Base-by-base conservation (phyloP, 495 filamentous ascomycete genomes). In the Penicillium samsonianum region DNA sequence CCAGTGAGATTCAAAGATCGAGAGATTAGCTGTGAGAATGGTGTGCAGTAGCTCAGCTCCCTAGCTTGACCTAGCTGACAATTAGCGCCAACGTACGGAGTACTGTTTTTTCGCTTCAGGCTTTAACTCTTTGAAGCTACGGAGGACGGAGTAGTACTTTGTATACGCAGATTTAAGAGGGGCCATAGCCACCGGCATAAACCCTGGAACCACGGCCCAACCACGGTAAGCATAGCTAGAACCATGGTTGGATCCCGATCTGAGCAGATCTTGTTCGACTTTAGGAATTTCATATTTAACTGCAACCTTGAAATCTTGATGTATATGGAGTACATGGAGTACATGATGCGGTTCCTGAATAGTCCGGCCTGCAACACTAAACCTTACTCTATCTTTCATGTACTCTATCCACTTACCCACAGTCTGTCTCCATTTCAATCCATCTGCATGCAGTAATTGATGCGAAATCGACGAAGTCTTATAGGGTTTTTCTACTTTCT, bases 351-450 rank as follows among this genome's bases (percentile, higher is more conserved):
- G 45, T 51, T 5, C 49, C 49, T 51, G 49, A 28, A 40, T 37
- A 50, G 46, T 31, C 28, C 46, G 26, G 42, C 14, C 43, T 46
- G 43, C 43, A 46, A 46, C 23, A 46, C 43, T 33, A 49, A 49
- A 33, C 46, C 46, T 49, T 49, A 49, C 46, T 22, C 46, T 31
- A 48, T 9, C 26, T 26, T 48, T 17, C 25, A 47, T 44, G 26
- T 30, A 47, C 26, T 46, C 16, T 16, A 47, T 47, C 12, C 22
- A 14, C 20, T 45, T 23, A 12, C 14, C 19, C 42, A 45, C 41
- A 1, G 6, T 37, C 8, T 14, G 33, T 38, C 22, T 23, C 17
- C 48, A n/a, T 50, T 7, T 16, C 11, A 47, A 30, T 30, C 8
- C 7, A 49, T 33, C 46, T 49, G 46, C 43, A 46, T 17, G 43